Conservation (phyloP, 306 rosid genomes). For the Malus sieversii region DNA sequence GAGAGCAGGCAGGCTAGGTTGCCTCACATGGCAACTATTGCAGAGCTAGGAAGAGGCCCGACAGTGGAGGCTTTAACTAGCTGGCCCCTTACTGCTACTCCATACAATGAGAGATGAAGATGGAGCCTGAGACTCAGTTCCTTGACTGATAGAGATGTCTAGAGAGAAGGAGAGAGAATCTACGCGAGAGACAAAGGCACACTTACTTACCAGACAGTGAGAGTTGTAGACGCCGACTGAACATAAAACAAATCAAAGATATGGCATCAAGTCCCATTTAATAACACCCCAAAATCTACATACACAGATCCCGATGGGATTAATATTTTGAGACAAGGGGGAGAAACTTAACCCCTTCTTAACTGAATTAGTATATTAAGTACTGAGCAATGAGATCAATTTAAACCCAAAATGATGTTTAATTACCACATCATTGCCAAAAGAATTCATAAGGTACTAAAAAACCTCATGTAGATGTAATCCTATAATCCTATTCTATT, state of each 20-base stretch:
- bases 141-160: constrained; percentile 13
- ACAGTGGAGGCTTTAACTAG: constrained; percentile 28
- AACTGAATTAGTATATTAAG: neutral
- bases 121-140: constrained; percentile 35
- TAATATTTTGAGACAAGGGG: neutral
- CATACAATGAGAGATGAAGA: constrained; percentile 24
- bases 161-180: neutral
- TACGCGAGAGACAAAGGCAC: neutral
- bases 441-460: neutral
- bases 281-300: constrained; percentile 14
- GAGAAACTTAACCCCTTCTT: neutral
- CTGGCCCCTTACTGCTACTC: constrained; percentile 1
- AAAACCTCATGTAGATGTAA: too few relatives aligned
- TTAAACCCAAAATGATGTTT: neutral
- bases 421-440: neutral
- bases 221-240: constrained; percentile 27
- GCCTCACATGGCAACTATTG: constrained; percentile 5
- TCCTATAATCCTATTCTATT: too few relatives aligned
- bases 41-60: constrained; percentile 38
- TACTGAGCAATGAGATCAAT: too few relatives aligned
- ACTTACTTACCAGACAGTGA: constrained; percentile 2
- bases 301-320: constrained; percentile 40
- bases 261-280: constrained; percentile 18
- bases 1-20: constrained; percentile 6
- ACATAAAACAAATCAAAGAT: constrained; percentile 57